Evolutionary conservation across 257 asterid species (phyloP).

Genomic region (Asclepias syriaca): DNA sequence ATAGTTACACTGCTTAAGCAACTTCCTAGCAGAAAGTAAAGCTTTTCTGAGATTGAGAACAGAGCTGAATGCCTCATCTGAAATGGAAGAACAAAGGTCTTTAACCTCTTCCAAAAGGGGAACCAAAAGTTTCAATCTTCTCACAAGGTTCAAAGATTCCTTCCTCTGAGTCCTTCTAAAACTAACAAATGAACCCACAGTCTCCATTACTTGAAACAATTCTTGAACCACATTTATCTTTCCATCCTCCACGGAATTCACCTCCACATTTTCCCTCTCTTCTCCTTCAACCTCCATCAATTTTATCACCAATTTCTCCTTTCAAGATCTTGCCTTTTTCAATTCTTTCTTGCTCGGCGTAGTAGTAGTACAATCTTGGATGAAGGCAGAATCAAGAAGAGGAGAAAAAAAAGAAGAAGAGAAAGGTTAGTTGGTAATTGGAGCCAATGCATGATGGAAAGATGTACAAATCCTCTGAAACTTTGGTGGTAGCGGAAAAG

Average conservation of each 20-base stretch:
- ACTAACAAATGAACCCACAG: slow-evolving; percentile 27
- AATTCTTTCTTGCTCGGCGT: background rate
- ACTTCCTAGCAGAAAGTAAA: slow-evolving; percentile 36
- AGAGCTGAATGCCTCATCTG: slow-evolving; percentile 11
- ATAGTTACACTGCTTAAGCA: slow-evolving; percentile 45
- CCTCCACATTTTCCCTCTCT: slow-evolving; percentile 10
- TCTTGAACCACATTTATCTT: slow-evolving; percentile 26
- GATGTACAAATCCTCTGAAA: background rate
- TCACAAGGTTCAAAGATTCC: slow-evolving; percentile 41
- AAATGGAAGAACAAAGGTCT: slow-evolving; percentile 23
- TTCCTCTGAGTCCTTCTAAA: slow-evolving; percentile 54
- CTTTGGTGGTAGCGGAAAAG: background rate
- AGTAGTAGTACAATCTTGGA: background rate
- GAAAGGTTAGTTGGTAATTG: background rate
- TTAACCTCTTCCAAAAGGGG: slow-evolving; percentile 51
- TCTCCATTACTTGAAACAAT: slow-evolving; percentile 41
- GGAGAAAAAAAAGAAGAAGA: too few species aligned
- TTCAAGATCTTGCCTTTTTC: background rate
- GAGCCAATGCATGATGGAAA: background rate
- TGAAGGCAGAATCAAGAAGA: background rate
- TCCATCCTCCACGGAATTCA: slow-evolving; percentile 18
- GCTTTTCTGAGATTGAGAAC: slow-evolving; percentile 32
- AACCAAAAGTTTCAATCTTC: slow-evolving; percentile 47
- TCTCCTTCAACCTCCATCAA: slow-evolving; percentile 19
- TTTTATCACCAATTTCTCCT: background rate